Conservation (phyloP, 345 rosid genomes). For the Diplotaxis tenuifolia region DNA sequence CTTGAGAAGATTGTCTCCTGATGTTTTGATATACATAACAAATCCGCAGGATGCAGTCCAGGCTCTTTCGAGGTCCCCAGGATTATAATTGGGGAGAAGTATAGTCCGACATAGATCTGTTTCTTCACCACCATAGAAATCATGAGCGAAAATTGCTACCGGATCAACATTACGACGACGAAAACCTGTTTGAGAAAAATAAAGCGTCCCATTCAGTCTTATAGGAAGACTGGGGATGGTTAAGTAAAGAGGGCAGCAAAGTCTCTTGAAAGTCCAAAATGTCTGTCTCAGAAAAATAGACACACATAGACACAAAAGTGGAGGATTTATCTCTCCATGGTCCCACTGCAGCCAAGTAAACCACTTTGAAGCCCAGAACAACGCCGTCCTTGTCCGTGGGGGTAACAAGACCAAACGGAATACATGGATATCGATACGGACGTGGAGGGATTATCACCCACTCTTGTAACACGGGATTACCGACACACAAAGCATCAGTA, state of each 20-base stretch:
- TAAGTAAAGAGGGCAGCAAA: not conserved
- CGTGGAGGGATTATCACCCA: not conserved
- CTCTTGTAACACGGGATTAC: not conserved
- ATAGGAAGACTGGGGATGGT: not conserved
- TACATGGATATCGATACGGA: not conserved
- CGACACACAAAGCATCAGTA: not conserved
- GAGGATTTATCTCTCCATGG: not conserved
- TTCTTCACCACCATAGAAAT: not conserved
- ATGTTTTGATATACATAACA: not conserved
- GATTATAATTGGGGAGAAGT: not conserved
- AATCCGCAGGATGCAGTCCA: not conserved
- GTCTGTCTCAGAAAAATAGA: not conserved
- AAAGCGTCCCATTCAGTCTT: not conserved
- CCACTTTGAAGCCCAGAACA: not conserved
- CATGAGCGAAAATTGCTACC: not conserved
- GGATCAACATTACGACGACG: not conserved
- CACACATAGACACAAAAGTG: not conserved
- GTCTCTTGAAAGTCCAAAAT: not conserved
- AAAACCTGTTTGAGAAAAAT: not conserved
- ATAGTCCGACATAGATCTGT: not conserved
- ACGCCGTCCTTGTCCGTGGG: not conserved
- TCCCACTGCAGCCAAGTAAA: not conserved
- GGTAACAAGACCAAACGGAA: not conserved
- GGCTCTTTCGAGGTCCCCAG: not conserved
- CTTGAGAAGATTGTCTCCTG: too few species aligned